Conservation (phyloP, 176 grass and related monocot species). For the Carex littledalei region DNA sequence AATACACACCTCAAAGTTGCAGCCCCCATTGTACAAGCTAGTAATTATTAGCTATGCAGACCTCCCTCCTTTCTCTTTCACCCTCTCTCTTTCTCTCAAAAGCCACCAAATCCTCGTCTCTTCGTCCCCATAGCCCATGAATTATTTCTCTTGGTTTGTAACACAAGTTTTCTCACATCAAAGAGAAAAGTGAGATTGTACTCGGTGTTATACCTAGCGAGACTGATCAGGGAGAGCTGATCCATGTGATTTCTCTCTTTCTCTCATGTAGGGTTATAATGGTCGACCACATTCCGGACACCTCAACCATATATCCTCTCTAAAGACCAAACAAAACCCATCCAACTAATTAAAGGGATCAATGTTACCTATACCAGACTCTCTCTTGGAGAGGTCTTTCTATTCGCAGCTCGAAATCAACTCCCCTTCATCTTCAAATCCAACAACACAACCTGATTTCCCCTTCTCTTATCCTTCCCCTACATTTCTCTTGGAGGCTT, state of each 20-base stretch:
- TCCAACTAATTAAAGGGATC: neutral
- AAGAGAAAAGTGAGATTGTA: neutral
- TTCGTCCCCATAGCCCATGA: neutral
- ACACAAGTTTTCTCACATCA: neutral
- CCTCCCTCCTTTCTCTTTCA: neutral
- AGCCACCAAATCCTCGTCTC: neutral
- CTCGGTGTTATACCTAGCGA: neutral
- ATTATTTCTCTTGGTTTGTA: neutral
- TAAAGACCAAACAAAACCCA: neutral
- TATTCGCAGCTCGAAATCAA: conserved; percentile 23
- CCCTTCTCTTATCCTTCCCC: conserved; percentile 15
- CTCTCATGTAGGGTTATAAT: neutral
- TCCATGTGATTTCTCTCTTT: neutral
- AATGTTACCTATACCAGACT: conserved; percentile 30
- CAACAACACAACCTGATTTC: conserved; percentile 7
- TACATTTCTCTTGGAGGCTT: neutral
- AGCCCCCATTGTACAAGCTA: conserved; percentile 19
- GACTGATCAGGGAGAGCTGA: neutral
- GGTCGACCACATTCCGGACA: neutral
- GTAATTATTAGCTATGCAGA: conserved; percentile 7
- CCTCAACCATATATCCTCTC: neutral
- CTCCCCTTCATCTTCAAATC: conserved; percentile 20
- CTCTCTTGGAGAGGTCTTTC: neutral
- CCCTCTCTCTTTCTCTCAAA: neutral
- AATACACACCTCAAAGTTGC: neutral